Percentiles rank a stretch among this genome's conserved stretches.
Conservation (phyloP, 2,329 filamentous ascomycete genomes). For the Colletotrichum paranaense region DNA sequence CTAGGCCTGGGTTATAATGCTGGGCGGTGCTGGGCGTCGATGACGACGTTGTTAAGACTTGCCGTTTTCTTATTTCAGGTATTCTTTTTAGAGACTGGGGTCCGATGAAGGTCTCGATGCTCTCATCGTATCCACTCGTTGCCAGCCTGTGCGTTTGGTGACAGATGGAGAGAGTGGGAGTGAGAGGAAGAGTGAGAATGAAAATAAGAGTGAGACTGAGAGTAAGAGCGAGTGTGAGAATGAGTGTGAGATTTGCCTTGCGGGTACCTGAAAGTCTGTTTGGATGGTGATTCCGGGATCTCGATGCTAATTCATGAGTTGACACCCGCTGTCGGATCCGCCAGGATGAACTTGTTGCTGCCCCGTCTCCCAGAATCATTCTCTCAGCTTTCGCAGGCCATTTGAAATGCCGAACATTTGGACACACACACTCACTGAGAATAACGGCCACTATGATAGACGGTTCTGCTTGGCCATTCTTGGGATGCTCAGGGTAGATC, state of each 20-base stretch:
- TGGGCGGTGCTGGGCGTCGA: not conserved
- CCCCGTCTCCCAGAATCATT: not conserved
- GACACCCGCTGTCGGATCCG: conserved; percentile 6
- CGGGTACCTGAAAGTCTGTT: conserved; percentile 33
- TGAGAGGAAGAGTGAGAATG: not conserved
- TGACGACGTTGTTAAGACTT: conserved; percentile 17
- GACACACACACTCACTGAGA: not conserved
- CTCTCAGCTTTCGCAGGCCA: not conserved
- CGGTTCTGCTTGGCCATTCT: not conserved
- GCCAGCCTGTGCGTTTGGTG: not conserved
- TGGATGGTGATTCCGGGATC: conserved; percentile 8
- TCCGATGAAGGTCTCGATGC: not conserved
- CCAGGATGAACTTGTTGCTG: not conserved
- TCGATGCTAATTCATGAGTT: conserved; percentile 10
- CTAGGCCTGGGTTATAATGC: not conserved
- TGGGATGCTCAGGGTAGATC: not conserved
- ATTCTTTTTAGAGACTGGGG: not conserved
- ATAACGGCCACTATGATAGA: not conserved
- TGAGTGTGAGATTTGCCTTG: conserved; percentile 8
- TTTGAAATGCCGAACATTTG: not conserved
- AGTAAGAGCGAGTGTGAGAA: not conserved
- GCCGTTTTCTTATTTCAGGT: conserved; percentile 6
- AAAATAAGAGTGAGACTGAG: not conserved
- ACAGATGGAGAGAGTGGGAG: not conserved
- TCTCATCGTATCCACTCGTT: not conserved